Base-by-base conservation (phyloP, 176 grass and related monocot genomes). In the Puya raimondii region DNA sequence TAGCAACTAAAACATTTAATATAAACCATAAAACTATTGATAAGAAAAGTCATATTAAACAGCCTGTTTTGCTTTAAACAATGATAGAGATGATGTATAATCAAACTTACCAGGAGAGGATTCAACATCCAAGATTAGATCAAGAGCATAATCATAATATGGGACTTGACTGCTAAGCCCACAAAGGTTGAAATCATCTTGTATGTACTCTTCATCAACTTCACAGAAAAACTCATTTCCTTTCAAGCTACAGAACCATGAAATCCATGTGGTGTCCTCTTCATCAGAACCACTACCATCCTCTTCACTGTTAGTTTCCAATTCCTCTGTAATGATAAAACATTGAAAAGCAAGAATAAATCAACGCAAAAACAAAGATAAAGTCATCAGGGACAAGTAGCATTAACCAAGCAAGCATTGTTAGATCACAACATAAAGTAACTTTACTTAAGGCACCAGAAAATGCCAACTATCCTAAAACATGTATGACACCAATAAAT, bases 181-280 rank as follows among this genome's bases (percentile, higher is more conserved):
- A 79, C 88, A 96, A 76, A 96, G 84, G 66, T 96, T 96, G 85
- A 96, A 96, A 70, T 96, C 92, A 70, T 96, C 92, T 80, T 96
- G 88, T 16, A 96, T 91, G 56, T 84, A 96, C 11, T 96, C 92
- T 51, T 96, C 92, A 20, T 96, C 85, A 48, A 96, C 85, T 64
- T 96, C 92, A 78, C 92, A 96, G 50, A 96, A 80, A 63, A 96
- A 88, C 72, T 91, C 92, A 23, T 96, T 96, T 51, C 92, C 92
- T 82, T 88, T 86, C 27, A 96, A 53, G 51, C 79, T 86, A 82
- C 92, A 91, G 33, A 86, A 91, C 92, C 88, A 91, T 78, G 85
- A 83, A 76, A 96, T 96, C 92, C 88, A 96, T 69, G 92, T 91
- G 65, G 85, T 82, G 72, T 91, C 80, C 58, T 91, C 92, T 53